phyloP scores from a whole-genome alignment of 1,284 basidiomycete species.

The Ganoderma resinaceum region DNA sequence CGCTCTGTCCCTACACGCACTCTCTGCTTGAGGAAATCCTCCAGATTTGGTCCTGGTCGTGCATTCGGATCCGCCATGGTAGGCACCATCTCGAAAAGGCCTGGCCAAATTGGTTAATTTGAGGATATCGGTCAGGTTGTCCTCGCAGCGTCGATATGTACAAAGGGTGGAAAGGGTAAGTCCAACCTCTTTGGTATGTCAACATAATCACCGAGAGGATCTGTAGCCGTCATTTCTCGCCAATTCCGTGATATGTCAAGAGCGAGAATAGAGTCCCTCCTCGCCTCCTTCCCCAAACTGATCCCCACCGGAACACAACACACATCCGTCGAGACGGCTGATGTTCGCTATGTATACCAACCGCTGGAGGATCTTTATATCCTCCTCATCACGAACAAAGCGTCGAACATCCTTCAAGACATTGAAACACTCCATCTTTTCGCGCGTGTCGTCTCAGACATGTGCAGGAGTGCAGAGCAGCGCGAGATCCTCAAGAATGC shows the following conservation, averaged over 20 bases:
- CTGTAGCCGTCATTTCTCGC: constrained; percentile 90
- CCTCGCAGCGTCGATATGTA: constrained; percentile 92
- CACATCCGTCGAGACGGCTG: constrained; percentile 92
- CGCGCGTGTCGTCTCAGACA: constrained; percentile 92
- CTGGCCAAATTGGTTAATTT: not conserved
- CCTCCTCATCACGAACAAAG: constrained; percentile 97
- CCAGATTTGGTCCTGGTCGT: not conserved
- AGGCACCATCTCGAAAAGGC: constrained; percentile 6
- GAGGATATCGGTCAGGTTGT: constrained; percentile 68
- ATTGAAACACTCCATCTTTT: constrained; percentile 96
- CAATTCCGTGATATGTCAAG: constrained; percentile 96
- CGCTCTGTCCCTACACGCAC: not conserved
- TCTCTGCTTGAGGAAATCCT: not conserved
- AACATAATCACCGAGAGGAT: not conserved
- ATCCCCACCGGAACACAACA: constrained; percentile 98
- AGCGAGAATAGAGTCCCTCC: constrained; percentile 92
- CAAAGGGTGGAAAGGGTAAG: constrained; percentile 89
- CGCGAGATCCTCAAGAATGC: constrained; percentile 90
- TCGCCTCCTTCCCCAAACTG: constrained; percentile 97
- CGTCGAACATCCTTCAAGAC: constrained; percentile 98
- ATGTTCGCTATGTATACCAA: constrained; percentile 98
- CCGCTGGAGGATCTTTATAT: constrained; percentile 99
- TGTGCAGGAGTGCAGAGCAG: constrained; percentile 89
- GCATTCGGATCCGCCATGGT: constrained; percentile 20
- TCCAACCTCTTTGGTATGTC: not conserved